Conservation (phyloP, 805 yeast species). For the Sugiyamaella mastotermitis region DNA sequence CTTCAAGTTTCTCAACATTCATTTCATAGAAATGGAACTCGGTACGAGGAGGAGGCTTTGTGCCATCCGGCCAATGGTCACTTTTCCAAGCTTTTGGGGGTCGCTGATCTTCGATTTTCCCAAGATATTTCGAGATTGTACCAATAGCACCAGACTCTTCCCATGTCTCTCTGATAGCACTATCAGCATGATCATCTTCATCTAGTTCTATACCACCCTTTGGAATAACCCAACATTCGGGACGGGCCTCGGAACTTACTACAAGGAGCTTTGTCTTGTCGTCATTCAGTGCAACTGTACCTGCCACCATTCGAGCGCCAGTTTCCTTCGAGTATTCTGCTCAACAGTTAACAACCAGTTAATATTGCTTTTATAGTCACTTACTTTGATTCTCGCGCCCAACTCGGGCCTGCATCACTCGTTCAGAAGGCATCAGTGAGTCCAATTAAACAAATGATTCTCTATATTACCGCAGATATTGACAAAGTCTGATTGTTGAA, state of each 20-base stretch:
- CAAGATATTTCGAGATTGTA: constrained; percentile 46
- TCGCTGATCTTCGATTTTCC: constrained; percentile 58
- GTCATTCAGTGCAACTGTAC: constrained; percentile 68
- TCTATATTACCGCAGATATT: too few species aligned
- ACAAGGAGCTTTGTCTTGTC: constrained; percentile 60
- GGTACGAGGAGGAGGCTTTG: constrained; percentile 54
- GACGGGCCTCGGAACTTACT: constrained; percentile 68
- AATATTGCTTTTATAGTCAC: not conserved
- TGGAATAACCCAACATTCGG: constrained; percentile 79
- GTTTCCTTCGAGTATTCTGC: constrained; percentile 45
- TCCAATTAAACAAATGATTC: too few species aligned
- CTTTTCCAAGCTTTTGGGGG: constrained; percentile 40
- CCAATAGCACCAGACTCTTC: constrained; percentile 95
- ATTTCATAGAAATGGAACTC: constrained; percentile 87
- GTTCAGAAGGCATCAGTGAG: constrained; percentile 1
- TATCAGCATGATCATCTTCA: constrained; percentile 42
- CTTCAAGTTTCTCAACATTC: constrained; percentile 49
- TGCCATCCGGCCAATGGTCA: constrained; percentile 11
- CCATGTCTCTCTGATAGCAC: constrained; percentile 92
- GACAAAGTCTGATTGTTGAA: too few species aligned
- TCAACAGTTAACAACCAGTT: not conserved
- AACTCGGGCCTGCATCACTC: constrained; percentile 13
- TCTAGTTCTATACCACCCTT: constrained; percentile 94
- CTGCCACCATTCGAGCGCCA: constrained; percentile 89
- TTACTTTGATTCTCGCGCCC: constrained; percentile 18